Conservation (phyloP, 495 filamentous ascomycete species). For the Bathelium albidoporum region DNA sequence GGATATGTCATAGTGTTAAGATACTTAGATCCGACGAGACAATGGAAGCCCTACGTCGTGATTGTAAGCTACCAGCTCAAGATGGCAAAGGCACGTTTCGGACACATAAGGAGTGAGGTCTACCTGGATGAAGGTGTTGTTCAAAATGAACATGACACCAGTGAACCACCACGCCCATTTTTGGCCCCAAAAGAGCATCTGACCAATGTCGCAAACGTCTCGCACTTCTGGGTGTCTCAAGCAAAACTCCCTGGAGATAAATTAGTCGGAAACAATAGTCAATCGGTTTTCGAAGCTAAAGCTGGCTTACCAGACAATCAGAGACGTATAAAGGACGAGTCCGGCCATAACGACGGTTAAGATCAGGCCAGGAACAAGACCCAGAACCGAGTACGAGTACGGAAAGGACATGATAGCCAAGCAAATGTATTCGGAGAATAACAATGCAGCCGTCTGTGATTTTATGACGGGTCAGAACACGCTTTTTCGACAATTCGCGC, state of each 20-base stretch:
- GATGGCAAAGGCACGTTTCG: too few relatives aligned
- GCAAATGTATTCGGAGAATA: slow-evolving; percentile 90
- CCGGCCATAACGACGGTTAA: slow-evolving; percentile 64
- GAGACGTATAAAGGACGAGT: slow-evolving; percentile 74
- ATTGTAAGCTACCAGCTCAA: background rate
- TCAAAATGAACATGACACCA: slow-evolving; percentile 78
- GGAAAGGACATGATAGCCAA: slow-evolving; percentile 92
- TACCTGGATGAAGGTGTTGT: slow-evolving; percentile 81
- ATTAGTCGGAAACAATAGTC: background rate
- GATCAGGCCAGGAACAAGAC: slow-evolving; percentile 78
- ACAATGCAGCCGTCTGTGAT: slow-evolving; percentile 64
- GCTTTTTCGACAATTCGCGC: background rate
- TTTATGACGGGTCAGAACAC: slow-evolving; percentile 5
- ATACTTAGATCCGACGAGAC: slow-evolving; percentile 68
- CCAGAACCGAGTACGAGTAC: slow-evolving; percentile 77
- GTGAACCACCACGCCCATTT: slow-evolving; percentile 74
- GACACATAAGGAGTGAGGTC: background rate
- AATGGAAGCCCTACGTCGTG: slow-evolving; percentile 52
- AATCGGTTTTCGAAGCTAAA: too few relatives aligned
- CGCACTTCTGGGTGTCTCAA: slow-evolving; percentile 75
- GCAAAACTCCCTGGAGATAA: slow-evolving; percentile 58
- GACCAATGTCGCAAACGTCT: slow-evolving; percentile 85
- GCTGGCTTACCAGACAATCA: slow-evolving; percentile 56
- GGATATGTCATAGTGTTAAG: slow-evolving; percentile 64
- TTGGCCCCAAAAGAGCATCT: slow-evolving; percentile 74